Evolutionary conservation across 1,284 basidiomycete genomes (phyloP), one percentile per base, ranked within the genome.

Genomic region (Cutaneotrichosporon dermatis): DNA sequence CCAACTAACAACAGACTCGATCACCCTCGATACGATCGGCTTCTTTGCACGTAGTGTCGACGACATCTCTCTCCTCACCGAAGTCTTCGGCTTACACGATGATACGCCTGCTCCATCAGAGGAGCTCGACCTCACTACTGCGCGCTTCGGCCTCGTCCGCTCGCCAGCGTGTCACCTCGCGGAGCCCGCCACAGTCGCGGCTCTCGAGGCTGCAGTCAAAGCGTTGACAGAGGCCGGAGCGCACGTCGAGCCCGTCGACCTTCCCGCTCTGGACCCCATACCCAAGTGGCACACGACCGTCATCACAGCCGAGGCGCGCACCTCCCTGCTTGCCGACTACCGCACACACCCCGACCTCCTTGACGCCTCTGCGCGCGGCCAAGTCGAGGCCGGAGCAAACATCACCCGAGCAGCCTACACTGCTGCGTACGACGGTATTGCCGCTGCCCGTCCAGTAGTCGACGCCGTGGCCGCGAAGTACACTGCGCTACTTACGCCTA

Each of bases 11-110:
- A 4, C 55, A 68, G 68, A 67, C 59, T 66, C 69, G 4, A 58
- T 72, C 59, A 65, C 70, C 1, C 66, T 64, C 61, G 73, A 74
- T 58, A 74, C 74, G 1, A 59, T 73, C 34, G 74, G 74, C 3
- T 57, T 76, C 10, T 73, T 70, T 54, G 61, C 71, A 11, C 61
- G 74, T 12, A 65, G 63, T 13, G 58, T 67, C 10, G 69, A 59
- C 6, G 74, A 76, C 57, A 55, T 76, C 41, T 52, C 66, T 51
- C 59, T 74, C 6, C 58, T 74, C 11, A 44, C 60, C 34, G 52
- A 66, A 3, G 54, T 70, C 6, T 71, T 71, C 60, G 54, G 54
- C 0, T 58, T 75, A n/a, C 37, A 64, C 11, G 72, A 74, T 54
- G 70, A 71, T 40, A 46, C 41, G 0, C n/a, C 65, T 0, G 45